Percentiles rank a stretch among this genome's conserved stretches.
phyloP scores from a whole-genome alignment of 768 basidiomycete genomes.

The Suillus variegatus region DNA sequence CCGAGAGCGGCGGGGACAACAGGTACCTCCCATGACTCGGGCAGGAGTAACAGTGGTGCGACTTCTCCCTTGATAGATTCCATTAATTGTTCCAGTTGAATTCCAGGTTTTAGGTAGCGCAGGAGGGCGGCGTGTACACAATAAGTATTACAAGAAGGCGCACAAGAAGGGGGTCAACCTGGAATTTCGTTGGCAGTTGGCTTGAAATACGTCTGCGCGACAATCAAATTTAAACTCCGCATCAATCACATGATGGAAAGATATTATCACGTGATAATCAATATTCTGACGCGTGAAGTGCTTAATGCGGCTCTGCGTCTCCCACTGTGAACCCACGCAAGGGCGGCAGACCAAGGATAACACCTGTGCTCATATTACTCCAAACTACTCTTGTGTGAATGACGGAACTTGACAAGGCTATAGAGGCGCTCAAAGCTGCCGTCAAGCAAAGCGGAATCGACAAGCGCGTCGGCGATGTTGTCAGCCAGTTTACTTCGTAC shows the following conservation, averaged over 20 bases:
- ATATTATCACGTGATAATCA: constrained; percentile 25
- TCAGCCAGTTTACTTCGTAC: constrained; percentile 43
- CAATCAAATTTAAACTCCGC: constrained; percentile 25
- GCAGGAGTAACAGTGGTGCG: constrained; percentile 16
- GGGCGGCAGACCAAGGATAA: background rate
- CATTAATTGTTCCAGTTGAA: constrained; percentile 14
- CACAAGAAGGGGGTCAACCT: constrained; percentile 10
- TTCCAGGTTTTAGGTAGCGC: constrained; percentile 17
- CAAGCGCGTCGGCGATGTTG: constrained; percentile 33
- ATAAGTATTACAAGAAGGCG: background rate
- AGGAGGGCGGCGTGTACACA: background rate
- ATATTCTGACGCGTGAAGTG: background rate
- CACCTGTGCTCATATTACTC: background rate
- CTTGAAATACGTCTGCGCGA: constrained; percentile 17
- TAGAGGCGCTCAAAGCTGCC: constrained; percentile 33
- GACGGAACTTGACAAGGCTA: constrained; percentile 30
- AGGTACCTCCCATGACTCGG: constrained; percentile 7
- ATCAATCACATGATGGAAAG: constrained; percentile 31
- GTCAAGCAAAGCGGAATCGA: constrained; percentile 30
- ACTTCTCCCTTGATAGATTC: constrained; percentile 19
- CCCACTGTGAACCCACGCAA: background rate
- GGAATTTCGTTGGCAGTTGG: constrained; percentile 4
- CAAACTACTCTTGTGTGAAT: background rate
- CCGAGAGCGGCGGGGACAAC: background rate
- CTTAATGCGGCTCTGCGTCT: background rate